Evolutionary conservation across 306 rosid species (phyloP).

Genomic region (Pyrus pyrifolia): DNA sequence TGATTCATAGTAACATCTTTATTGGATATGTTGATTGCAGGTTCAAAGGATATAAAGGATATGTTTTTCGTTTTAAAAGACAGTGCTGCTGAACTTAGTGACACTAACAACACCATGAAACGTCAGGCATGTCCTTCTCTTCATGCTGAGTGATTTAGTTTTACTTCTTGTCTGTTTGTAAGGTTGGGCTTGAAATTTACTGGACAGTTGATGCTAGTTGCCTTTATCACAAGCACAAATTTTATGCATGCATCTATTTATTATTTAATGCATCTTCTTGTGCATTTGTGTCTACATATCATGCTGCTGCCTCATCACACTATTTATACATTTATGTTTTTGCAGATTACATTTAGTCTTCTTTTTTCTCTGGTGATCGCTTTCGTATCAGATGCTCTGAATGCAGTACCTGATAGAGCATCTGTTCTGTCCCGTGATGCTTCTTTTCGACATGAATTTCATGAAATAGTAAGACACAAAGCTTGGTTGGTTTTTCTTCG

Average conservation of each 20-base stretch:
- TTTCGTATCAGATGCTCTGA: slow-evolving; percentile 78
- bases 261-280: not conserved
- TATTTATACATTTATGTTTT: slow-evolving; percentile 3
- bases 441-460: slow-evolving; percentile 76
- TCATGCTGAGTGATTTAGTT: slow-evolving; percentile 7
- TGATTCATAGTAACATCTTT: not conserved
- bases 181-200: slow-evolving; percentile 4
- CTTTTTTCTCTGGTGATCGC: slow-evolving; percentile 79
- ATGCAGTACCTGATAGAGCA: slow-evolving; percentile 81
- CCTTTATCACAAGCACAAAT: not conserved
- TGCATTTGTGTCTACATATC: too few relatives aligned
- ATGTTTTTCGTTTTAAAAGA: slow-evolving; percentile 65
- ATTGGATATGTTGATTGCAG: slow-evolving; percentile 35
- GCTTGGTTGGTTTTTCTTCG: slow-evolving; percentile 9
- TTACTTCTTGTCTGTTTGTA: not conserved
- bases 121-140: slow-evolving; percentile 49
- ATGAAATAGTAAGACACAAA: slow-evolving; percentile 59
- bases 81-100: slow-evolving; percentile 55
- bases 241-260: not conserved
- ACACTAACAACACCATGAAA: slow-evolving; percentile 41
- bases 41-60: slow-evolving; percentile 74
- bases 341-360: slow-evolving; percentile 90
- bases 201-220: not conserved
- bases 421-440: slow-evolving; percentile 63
- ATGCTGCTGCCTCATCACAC: slow-evolving; percentile 1